Base-by-base conservation (phyloP, 306 rosid species). In the Rosa chinensis region DNA sequence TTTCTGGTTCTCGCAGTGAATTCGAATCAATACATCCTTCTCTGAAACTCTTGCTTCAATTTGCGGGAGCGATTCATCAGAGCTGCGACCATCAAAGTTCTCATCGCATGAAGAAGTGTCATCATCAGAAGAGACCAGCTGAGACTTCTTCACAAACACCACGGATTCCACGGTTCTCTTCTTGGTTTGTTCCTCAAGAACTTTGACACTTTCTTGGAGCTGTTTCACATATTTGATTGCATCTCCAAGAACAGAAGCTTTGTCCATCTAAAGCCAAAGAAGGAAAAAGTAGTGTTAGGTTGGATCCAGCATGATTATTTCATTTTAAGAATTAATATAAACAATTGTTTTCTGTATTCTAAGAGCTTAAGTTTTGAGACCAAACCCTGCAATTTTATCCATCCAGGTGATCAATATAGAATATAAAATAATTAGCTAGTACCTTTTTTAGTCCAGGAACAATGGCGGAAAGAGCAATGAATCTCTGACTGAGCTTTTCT, bases 391-490 rank as follows among this genome's bases (percentile, higher is more conserved):
- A 58, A 21, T 13, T 21, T 16, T 64, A 64, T 64, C 70, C 23
- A 5, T 14, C 23, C 43, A 14, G 9, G 35, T 32, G 35, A 32
- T 32, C 35, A 32, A 32, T 61, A 23, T 10, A 4, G 17, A 11
- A 61, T 40, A 37, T 23, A 16, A 35, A 8, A 72, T 5, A 25
- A 17, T 25, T 5, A 11, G n/a, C 44, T 6, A 11, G 45, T 73
- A 94, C 97, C 97, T 94, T 94, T 70, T 92, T 94, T 1, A 92
- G 83, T 66, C 88, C 90, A 14, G 97, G 97, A 47, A 94, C 70
- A 52, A 94, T 84, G 28, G 92, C 93, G 3, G 96, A 89, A 68
- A 94, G 98, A 75, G 96, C 91, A 55, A 93, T 89, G 86, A 93
- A 93, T 17, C 92, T 77, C 63, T 90, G 92, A 87, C 86, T 86